phyloP scores from a whole-genome alignment of 1,284 basidiomycete species.

The Boletellus deceptivus region DNA sequence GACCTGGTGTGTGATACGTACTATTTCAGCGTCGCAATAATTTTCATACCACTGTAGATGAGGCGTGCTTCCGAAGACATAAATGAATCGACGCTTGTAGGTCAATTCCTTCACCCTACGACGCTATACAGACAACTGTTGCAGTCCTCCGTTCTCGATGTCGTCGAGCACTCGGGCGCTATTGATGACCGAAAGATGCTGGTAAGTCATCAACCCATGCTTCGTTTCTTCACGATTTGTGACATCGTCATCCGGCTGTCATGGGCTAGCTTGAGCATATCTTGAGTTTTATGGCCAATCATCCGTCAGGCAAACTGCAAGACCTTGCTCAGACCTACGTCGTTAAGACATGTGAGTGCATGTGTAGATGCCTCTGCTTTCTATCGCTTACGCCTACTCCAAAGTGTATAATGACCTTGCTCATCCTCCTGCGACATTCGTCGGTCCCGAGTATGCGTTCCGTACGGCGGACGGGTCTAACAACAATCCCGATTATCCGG shows the following conservation, averaged over 20 bases:
- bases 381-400: slow-evolving; percentile 3
- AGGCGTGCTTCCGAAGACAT: slow-evolving; percentile 30
- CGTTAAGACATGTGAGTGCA: slow-evolving; percentile 53
- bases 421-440: slow-evolving; percentile 69
- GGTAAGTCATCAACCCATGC: slow-evolving; percentile 30
- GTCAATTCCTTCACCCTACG: background rate
- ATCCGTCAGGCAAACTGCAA: slow-evolving; percentile 50
- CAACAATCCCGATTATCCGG: slow-evolving; percentile 71
- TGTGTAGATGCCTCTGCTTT: background rate
- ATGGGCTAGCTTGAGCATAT: slow-evolving; percentile 61
- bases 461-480: slow-evolving; percentile 70
- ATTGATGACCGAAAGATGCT: slow-evolving; percentile 65
- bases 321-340: slow-evolving; percentile 51
- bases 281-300: slow-evolving; percentile 58
- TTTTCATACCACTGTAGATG: slow-evolving; percentile 17
- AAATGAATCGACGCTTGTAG: slow-evolving; percentile 29
- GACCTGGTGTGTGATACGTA: slow-evolving; percentile 26
- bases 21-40: background rate
- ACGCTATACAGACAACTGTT: background rate
- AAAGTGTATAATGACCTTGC: slow-evolving; percentile 75
- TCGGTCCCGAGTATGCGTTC: slow-evolving; percentile 62
- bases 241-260: background rate
- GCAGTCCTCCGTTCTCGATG: slow-evolving; percentile 55
- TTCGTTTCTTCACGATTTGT: background rate
- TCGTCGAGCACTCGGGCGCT: slow-evolving; percentile 52